These are phyloP conservation scores for Moricandia moricandioides DNA, from an alignment of 345 rosid genomes.

Conservation along the genomic window DNA sequence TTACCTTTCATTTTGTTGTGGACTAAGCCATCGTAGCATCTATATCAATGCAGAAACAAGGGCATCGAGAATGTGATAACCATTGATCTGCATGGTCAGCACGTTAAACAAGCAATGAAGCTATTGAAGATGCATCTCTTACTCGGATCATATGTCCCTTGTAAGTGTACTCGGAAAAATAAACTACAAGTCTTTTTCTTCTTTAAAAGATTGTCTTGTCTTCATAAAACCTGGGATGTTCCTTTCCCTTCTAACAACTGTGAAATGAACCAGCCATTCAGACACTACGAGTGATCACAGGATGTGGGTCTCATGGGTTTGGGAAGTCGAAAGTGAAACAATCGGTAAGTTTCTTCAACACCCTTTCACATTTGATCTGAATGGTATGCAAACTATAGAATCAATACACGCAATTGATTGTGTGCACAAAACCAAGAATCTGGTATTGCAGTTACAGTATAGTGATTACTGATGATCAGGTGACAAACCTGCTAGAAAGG, in stretches of 20 bases:
- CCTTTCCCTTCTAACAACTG: constrained; percentile 2
- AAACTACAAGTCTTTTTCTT: background rate
- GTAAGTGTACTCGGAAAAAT: constrained; percentile 47
- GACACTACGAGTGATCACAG: constrained; percentile 88
- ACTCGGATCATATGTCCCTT: constrained; percentile 58
- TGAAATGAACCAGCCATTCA: constrained; percentile 57
- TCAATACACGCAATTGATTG: background rate
- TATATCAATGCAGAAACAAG: constrained; percentile 63
- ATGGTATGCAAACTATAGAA: background rate
- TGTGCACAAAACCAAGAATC: background rate
- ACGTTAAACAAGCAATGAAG: constrained; percentile 82
- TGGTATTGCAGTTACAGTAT: constrained; percentile 2
- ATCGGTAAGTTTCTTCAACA: constrained; percentile 50
- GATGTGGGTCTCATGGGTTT: constrained; percentile 75
- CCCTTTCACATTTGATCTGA: background rate
- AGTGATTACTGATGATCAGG: constrained; percentile 44
- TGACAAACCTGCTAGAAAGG: constrained; percentile 52
- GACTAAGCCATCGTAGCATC: constrained; percentile 22
- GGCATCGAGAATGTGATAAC: constrained; percentile 76
- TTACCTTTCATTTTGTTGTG: constrained; percentile 8
- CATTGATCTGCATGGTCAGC: constrained; percentile 96
- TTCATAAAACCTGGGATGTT: background rate
- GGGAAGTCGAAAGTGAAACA: constrained; percentile 91
- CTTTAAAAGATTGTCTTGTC: background rate
- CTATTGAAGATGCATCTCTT: constrained; percentile 74